A percentile compares a stretch with the other conserved stretches of the same genome.
These are phyloP conservation scores for Amniculicola lignicola DNA, from an alignment of 495 filamentous ascomycete genomes.

Conservation along the genomic window DNA sequence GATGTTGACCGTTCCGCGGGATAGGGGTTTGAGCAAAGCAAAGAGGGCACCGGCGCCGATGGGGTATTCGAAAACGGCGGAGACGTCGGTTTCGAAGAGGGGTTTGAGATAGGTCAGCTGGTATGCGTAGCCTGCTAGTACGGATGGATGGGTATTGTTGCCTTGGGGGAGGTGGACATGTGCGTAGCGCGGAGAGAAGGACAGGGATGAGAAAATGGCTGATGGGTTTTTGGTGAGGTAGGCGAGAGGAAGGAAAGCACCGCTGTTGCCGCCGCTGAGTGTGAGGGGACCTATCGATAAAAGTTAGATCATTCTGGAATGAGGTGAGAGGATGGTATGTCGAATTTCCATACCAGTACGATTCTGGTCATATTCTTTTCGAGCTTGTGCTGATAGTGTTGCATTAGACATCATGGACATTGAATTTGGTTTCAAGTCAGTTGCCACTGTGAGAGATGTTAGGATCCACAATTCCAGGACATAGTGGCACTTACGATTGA, in stretches of 20 bases:
- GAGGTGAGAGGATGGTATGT: no score
- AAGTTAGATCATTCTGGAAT: no score
- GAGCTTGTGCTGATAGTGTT: conserved; percentile 12
- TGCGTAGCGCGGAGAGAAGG: neutral
- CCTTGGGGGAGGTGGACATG: conserved; percentile 10
- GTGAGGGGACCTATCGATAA: conserved; percentile 4
- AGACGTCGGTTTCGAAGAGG: conserved; percentile 2
- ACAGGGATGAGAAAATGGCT: neutral
- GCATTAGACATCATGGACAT: conserved; percentile 12
- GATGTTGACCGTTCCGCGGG: conserved; percentile 24
- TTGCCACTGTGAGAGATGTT: conserved; percentile 5
- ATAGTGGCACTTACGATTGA: conserved; percentile 13
- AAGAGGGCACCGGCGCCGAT: neutral
- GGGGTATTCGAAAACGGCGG: conserved; percentile 13
- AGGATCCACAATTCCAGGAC: neutral
- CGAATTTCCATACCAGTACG: conserved; percentile 10
- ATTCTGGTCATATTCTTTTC: conserved; percentile 4
- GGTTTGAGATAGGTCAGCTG: conserved; percentile 6
- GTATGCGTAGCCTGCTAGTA: conserved; percentile 15
- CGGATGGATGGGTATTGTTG: conserved; percentile 1
- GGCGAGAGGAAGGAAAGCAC: conserved; percentile 17
- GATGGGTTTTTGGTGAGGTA: neutral
- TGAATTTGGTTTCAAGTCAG: neutral
- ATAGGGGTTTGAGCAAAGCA: conserved; percentile 13
- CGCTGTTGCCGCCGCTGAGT: conserved; percentile 18